Percentiles rank a stretch among this genome's conserved stretches.
Conservation (phyloP, 176 grass and related monocot species). For the Typha latifolia region DNA sequence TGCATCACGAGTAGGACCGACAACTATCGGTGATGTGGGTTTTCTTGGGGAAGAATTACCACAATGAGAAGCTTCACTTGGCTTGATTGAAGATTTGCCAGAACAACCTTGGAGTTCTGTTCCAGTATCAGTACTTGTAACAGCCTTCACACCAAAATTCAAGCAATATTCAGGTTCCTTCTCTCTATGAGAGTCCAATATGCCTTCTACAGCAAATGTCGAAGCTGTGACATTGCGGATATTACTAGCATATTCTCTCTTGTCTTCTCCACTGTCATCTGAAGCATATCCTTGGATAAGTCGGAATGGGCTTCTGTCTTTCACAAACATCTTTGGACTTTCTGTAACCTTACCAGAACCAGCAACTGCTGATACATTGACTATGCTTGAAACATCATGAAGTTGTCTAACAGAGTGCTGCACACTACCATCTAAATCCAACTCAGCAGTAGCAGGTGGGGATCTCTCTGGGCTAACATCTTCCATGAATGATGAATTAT, state of each 20-base stretch:
- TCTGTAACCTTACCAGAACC: slow-evolving; percentile 21
- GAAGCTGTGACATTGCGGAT: slow-evolving; percentile 13
- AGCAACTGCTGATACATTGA: slow-evolving; percentile 23
- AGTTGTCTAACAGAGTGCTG: slow-evolving; percentile 14
- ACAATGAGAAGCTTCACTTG: background rate
- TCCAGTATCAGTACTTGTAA: background rate
- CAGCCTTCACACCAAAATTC: background rate
- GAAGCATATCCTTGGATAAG: slow-evolving; percentile 76
- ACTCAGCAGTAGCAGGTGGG: slow-evolving; percentile 32
- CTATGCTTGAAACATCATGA: slow-evolving; percentile 20
- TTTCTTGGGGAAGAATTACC: background rate
- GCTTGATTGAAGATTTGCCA: background rate
- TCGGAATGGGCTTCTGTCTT: slow-evolving; percentile 46
- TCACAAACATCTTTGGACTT: slow-evolving; percentile 27
- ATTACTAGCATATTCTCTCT: slow-evolving; percentile 14
- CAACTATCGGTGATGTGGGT: slow-evolving; percentile 5
- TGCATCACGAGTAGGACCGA: background rate
- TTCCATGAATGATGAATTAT: slow-evolving; percentile 37
- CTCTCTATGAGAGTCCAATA: slow-evolving; percentile 10
- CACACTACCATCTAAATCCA: slow-evolving; percentile 23
- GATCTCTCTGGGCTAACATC: slow-evolving; percentile 46
- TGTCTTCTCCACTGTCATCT: slow-evolving; percentile 46
- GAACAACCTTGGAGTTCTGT: background rate
- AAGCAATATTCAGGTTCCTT: slow-evolving; percentile 8
- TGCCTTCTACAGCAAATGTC: background rate